Percentiles rank a stretch among this genome's conserved stretches.
These are phyloP conservation scores for Tuber aestivum DNA, from an alignment of 495 filamentous ascomycete genomes.

Conservation along the genomic window DNA sequence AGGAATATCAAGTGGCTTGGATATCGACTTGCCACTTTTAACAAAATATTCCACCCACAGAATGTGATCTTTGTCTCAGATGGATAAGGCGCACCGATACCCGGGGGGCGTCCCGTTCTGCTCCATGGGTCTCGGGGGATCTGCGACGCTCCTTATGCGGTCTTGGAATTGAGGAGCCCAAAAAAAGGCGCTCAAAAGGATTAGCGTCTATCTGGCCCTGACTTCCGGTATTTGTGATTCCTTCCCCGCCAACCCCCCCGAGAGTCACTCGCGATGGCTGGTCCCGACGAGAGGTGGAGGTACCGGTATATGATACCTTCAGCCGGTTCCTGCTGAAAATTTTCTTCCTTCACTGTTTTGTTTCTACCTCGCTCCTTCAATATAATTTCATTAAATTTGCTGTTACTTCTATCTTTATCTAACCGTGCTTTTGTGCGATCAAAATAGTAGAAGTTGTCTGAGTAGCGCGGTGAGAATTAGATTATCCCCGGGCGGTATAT, in stretches of 20 bases:
- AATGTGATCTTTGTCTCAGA: neutral
- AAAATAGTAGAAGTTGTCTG: neutral
- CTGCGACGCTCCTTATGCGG: neutral
- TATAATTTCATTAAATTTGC: neutral
- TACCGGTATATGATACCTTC: neutral
- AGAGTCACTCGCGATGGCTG: neutral
- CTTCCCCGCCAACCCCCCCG: neutral
- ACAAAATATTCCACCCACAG: neutral
- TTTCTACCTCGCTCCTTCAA: neutral
- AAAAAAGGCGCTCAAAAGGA: neutral
- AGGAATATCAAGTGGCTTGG: neutral
- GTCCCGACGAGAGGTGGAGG: neutral
- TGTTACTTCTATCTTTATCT: neutral
- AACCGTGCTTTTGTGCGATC: neutral
- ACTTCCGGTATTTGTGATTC: neutral
- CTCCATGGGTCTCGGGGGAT: neutral
- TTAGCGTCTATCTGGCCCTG: neutral
- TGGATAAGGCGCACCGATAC: neutral
- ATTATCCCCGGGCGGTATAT: slow-evolving; percentile 35
- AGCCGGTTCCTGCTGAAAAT: neutral
- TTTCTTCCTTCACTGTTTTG: neutral
- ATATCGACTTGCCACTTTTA: neutral
- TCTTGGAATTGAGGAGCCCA: neutral
- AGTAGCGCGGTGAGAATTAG: neutral
- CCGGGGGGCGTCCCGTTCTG: neutral